Evolutionary conservation across 2,329 filamentous ascomycete genomes (phyloP).

Genomic region (Stachybotrys echinatus): DNA sequence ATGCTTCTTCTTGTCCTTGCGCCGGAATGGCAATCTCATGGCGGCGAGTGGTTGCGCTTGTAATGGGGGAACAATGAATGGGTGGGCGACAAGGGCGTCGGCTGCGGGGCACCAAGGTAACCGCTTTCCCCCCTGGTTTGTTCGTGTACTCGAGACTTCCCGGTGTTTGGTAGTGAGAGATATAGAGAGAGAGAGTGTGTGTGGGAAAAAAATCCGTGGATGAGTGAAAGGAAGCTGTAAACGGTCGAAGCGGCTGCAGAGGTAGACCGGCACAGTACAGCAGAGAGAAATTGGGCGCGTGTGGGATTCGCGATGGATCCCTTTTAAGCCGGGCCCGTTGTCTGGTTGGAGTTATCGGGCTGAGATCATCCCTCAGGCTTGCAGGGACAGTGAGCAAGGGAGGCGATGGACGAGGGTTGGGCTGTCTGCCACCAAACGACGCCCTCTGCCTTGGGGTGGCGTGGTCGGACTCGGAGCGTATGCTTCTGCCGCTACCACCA

Average conservation of each 20-base stretch:
- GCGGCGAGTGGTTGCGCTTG: constrained; percentile 8
- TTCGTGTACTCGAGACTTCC: no score
- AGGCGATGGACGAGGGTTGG: no score
- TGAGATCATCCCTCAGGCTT: neutral
- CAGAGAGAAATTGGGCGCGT: neutral
- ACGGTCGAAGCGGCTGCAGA: neutral
- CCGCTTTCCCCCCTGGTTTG: no score
- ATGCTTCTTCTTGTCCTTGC: constrained; percentile 30
- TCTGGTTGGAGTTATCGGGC: neutral
- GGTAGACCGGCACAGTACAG: neutral
- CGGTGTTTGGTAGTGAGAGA: no score
- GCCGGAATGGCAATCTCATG: constrained; percentile 32
- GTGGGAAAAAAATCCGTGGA: neutral
- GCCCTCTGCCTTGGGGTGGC: no score
- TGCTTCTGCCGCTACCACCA: no score
- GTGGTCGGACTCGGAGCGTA: no score
- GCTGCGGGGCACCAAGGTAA: no score
- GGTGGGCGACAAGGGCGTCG: no score
- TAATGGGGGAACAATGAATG: neutral
- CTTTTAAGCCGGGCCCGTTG: neutral
- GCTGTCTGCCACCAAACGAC: no score
- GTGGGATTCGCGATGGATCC: neutral
- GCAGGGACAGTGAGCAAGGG: neutral
- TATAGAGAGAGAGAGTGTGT: neutral
- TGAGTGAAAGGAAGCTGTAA: neutral